Evolutionary conservation across 2,329 filamentous ascomycete genomes (phyloP), one percentile per base, ranked within the genome.

Genomic region (Alternaria atra): DNA sequence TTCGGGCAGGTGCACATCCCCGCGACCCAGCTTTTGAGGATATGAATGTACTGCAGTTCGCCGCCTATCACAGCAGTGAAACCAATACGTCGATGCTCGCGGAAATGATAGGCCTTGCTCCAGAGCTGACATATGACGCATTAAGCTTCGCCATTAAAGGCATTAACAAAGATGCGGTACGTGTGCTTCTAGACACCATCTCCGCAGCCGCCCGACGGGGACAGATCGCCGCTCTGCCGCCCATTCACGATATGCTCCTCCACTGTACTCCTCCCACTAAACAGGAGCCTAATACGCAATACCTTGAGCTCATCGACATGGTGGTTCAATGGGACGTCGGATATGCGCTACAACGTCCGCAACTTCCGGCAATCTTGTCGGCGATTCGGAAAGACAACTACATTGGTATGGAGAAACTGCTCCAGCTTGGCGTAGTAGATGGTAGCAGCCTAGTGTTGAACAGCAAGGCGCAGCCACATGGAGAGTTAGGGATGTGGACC

Each of bases 371-470:
- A 25, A 64, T 70, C 6, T 51, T 70, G 7, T 65, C 60, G 25
- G 67, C 67, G 1, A 70, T 70, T 20, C 61, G 60, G 4, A 60
- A 56, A 29, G 60, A 70, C 27, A 68, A 70, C n/a, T 68, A 67
- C 23, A 53, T 58, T 12, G 64, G 58, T 7, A 60, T 67, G 34
- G 62, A 68, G 46, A 47, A 64, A 30, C 39, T 67, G 23, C 54
- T 70, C 42, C 54, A 63, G 23, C 37, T 63, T 15, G 61, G 58
- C 15, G 44, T 70, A 5, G 34, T 68, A 13, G 46, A 63, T 40
- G 62, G 68, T 3, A 62, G 59, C 46, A 64, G 50, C 9, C 44
- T 69, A 27, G 63, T 61, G 2, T 27, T 70, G 47, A 70, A 70
- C 32, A 67, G 63, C 30, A 70, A 59, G 37, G 68, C 66, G 34